Percentiles rank a stretch among this genome's conserved stretches.
These are phyloP conservation scores for Neofusicoccum laricinum DNA, from an alignment of 2,329 filamentous ascomycete species.

Conservation along the genomic window DNA sequence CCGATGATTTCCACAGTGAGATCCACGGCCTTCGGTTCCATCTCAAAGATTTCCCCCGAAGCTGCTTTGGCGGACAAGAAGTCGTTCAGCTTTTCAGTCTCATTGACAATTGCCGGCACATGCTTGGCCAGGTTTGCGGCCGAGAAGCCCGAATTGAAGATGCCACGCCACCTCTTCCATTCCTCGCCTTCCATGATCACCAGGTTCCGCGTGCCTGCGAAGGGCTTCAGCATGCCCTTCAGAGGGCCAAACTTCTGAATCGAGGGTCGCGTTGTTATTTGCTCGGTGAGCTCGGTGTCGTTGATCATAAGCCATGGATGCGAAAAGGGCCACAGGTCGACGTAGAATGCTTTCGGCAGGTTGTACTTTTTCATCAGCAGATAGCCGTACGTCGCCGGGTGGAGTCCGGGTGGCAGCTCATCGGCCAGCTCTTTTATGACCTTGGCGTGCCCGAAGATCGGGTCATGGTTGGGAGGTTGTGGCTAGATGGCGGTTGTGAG, in stretches of 20 bases:
- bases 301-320: background rate
- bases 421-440: background rate
- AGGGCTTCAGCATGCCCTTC: background rate
- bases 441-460: background rate
- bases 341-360: conserved; percentile 1
- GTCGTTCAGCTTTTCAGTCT: conserved; percentile 20
- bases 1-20: conserved; percentile 17
- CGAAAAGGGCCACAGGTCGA: conserved; percentile 13
- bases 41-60: background rate
- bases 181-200: conserved; percentile 21
- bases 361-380: background rate
- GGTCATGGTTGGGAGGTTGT: background rate
- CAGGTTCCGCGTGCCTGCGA: background rate
- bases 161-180: conserved; percentile 25
- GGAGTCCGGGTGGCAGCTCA: conserved; percentile 1
- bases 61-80: background rate
- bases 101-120: conserved; percentile 23
- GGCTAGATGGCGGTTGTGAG: background rate
- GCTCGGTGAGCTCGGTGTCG: background rate
- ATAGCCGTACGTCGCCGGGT: background rate
- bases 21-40: conserved; percentile 4
- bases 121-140: conserved; percentile 23
- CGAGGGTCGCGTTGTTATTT: background rate
- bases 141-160: conserved; percentile 25
- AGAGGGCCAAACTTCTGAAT: background rate